These are phyloP conservation scores for Herpetomonas muscarum DNA, from an alignment of 208 protist genomes.

Conservation along the genomic window DNA sequence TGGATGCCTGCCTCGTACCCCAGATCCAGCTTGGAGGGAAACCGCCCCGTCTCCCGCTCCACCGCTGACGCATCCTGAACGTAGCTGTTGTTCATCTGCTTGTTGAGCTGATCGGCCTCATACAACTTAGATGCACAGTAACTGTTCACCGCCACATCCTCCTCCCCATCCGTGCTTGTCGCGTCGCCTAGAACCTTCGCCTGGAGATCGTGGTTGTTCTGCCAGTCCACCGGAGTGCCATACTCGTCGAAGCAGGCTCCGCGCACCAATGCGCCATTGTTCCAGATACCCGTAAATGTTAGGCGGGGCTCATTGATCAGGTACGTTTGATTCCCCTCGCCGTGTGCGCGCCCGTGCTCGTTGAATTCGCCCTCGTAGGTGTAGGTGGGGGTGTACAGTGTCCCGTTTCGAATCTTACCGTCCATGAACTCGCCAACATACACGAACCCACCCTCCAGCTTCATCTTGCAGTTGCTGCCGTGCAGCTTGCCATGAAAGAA, in stretches of 20 bases:
- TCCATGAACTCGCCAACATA: conserved; percentile 88
- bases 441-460: conserved; percentile 86
- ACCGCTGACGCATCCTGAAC: conserved; percentile 61
- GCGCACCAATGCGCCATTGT: conserved; percentile 76
- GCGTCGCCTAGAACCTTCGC: conserved; percentile 54
- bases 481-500: conserved; percentile 88
- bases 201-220: conserved; percentile 82
- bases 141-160: conserved; percentile 73
- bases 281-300: conserved; percentile 85
- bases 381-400: conserved; percentile 86
- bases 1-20: conserved; percentile 80
- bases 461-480: conserved; percentile 82
- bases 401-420: conserved; percentile 70
- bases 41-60: conserved; percentile 34
- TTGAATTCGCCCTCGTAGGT: conserved; percentile 91
- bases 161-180: conserved; percentile 25
- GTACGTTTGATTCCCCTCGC: conserved; percentile 85
- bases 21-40: conserved; percentile 78
- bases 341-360: conserved; percentile 79
- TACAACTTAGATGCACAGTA: conserved; percentile 72
- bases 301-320: conserved; percentile 79
- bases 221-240: conserved; percentile 83
- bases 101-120: conserved; percentile 64
- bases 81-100: conserved; percentile 75
- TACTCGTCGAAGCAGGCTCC: conserved; percentile 84